Percentiles rank a stretch among this genome's conserved stretches.
phyloP scores from a whole-genome alignment of 2,329 filamentous ascomycete species.

The Fusarium brevicatenulatum region DNA sequence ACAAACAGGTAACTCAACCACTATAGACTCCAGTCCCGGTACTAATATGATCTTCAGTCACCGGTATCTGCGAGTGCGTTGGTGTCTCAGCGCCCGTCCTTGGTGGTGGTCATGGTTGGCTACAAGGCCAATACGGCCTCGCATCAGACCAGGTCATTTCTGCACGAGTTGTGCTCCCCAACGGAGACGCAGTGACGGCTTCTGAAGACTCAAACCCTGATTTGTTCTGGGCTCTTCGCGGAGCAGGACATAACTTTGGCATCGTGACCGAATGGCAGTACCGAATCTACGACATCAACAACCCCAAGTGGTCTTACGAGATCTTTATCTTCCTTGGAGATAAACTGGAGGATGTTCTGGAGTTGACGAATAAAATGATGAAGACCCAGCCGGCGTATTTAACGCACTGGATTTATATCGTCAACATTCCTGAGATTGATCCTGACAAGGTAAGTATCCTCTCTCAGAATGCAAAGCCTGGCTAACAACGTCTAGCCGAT shows the following conservation, averaged over 20 bases:
- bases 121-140: conserved; percentile 24
- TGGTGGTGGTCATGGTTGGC: conserved; percentile 30
- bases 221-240: conserved; percentile 56
- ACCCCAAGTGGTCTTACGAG: conserved; percentile 51
- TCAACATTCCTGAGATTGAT: conserved; percentile 32
- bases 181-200: conserved; percentile 14
- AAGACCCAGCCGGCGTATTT: conserved; percentile 26
- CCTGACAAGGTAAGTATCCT: neutral
- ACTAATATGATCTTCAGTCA: conserved; percentile 15
- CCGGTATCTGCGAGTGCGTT: conserved; percentile 42
- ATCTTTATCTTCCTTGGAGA: conserved; percentile 50
- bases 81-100: conserved; percentile 42
- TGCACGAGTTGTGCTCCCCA: conserved; percentile 11
- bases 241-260: conserved; percentile 66
- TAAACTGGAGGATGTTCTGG: conserved; percentile 30
- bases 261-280: conserved; percentile 56
- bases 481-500: conserved; percentile 45
- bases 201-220: conserved; percentile 6
- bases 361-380: conserved; percentile 27
- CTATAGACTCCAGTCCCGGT: accelerated
- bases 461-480: accelerated
- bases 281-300: conserved; percentile 57
- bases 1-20: conserved; percentile 11
- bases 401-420: conserved; percentile 30
- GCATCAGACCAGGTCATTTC: conserved; percentile 27